phyloP scores from a whole-genome alignment of 768 basidiomycete genomes.

The Rhizopogon roseolus region DNA sequence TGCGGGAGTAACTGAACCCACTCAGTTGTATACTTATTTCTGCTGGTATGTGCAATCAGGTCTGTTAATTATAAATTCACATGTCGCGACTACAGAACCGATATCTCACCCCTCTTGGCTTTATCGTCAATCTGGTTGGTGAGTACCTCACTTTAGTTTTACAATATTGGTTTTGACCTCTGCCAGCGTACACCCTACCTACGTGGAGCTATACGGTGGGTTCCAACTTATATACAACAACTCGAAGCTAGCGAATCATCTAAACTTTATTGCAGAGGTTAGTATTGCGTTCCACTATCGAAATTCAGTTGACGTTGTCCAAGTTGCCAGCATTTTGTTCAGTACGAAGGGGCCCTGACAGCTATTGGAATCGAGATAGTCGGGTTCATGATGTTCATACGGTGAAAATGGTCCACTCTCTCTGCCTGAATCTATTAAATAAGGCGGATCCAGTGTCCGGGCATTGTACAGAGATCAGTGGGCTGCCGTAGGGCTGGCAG shows the following conservation, averaged over 20 bases:
- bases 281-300: neutral
- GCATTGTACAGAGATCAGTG: conserved; percentile 12
- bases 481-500: conserved; percentile 6
- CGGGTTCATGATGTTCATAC: conserved; percentile 40
- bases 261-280: neutral
- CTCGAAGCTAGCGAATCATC: neutral
- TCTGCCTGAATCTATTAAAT: neutral
- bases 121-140: conserved; percentile 49
- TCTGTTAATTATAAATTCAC: neutral
- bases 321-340: conserved; percentile 43
- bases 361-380: conserved; percentile 34
- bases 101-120: conserved; percentile 59
- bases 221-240: neutral
- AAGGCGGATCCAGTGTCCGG: conserved; percentile 4
- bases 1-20: conserved; percentile 27
- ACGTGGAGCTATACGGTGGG: conserved; percentile 5
- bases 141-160: neutral
- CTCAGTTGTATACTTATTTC: conserved; percentile 29
- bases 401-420: conserved; percentile 20
- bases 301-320: neutral
- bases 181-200: conserved; percentile 12
- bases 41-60: conserved; percentile 20
- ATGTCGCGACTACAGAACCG: conserved; percentile 41
- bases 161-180: neutral
- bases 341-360: conserved; percentile 46